Evolutionary conservation across 2,329 filamentous ascomycete genomes (phyloP).

Genomic region (Apiospora aurea): DNA sequence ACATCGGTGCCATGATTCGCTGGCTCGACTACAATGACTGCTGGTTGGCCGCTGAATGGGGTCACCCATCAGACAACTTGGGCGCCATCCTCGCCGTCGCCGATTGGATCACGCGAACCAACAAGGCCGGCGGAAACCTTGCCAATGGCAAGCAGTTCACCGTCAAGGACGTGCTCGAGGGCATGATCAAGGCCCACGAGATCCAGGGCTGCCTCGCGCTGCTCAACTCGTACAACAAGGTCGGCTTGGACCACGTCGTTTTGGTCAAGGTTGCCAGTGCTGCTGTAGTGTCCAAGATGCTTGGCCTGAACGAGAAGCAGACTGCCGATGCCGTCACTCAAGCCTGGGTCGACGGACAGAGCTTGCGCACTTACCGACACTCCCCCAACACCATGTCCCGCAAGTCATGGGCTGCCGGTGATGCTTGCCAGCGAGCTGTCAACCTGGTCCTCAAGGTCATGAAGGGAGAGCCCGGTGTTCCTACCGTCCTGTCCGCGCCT

Average conservation of each 20-base stretch:
- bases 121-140: constrained; percentile 77
- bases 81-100: constrained; percentile 96
- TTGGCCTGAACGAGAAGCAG: constrained; percentile 87
- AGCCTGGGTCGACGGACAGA: constrained; percentile 97
- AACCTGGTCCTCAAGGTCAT: constrained; percentile 90
- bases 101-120: constrained; percentile 96
- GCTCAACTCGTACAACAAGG: constrained; percentile 99
- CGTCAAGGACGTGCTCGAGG: constrained; percentile 89
- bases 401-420: constrained; percentile 98
- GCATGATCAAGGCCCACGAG: constrained; percentile 99
- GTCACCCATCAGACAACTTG: constrained; percentile 97
- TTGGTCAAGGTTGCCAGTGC: constrained; percentile 97
- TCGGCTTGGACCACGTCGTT: constrained; percentile 96
- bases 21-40: constrained; percentile 99
- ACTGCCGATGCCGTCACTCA: constrained; percentile 96
- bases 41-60: constrained; percentile 99
- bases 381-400: constrained; percentile 99
- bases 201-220: constrained; percentile 97
- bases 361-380: constrained; percentile 95
- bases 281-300: constrained; percentile 93
- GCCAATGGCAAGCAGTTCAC: constrained; percentile 89
- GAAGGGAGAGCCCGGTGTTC: constrained; percentile 89
- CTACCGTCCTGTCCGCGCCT: constrained; percentile 90
- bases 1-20: constrained; percentile 98
- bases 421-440: constrained; percentile 94